A percentile compares a stretch with the other conserved stretches of the same genome.
Evolutionary conservation across 169 alveolate genomes (phyloP).

Genomic region (Sarcocystis neurona): DNA sequence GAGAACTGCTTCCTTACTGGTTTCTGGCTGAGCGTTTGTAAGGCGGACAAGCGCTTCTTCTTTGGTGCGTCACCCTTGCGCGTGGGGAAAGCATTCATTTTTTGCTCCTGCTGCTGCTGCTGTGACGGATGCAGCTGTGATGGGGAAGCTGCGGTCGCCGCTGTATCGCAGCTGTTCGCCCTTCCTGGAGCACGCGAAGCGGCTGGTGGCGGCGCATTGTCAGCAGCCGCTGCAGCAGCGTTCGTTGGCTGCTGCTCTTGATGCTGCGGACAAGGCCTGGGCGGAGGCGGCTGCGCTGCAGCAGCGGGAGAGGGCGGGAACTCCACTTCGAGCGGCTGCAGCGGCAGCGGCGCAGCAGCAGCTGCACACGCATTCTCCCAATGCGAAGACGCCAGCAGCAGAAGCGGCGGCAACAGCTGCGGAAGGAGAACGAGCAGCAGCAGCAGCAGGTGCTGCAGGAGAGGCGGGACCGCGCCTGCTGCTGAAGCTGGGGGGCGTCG

Average conservation of each 20-base stretch:
- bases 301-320: not conserved
- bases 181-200: slow-evolving; percentile 26
- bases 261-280: no score
- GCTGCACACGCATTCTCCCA: not conserved
- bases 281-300: no score
- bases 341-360: not conserved
- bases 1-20: no score
- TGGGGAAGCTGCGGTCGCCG: slow-evolving; percentile 17
- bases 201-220: not conserved
- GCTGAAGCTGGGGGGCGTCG: no score
- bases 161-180: slow-evolving; percentile 8
- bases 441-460: no score
- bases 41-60: not conserved
- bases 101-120: not conserved
- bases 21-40: not conserved
- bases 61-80: not conserved
- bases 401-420: no score
- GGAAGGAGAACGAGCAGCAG: no score
- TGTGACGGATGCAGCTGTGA: slow-evolving; percentile 28
- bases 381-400: not conserved
- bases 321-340: not conserved
- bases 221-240: not conserved
- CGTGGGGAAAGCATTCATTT: not conserved
- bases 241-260: not conserved
- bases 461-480: no score